phyloP scores from a whole-genome alignment of 2,329 filamentous ascomycete genomes.

The Aspergillus fumigatus region DNA sequence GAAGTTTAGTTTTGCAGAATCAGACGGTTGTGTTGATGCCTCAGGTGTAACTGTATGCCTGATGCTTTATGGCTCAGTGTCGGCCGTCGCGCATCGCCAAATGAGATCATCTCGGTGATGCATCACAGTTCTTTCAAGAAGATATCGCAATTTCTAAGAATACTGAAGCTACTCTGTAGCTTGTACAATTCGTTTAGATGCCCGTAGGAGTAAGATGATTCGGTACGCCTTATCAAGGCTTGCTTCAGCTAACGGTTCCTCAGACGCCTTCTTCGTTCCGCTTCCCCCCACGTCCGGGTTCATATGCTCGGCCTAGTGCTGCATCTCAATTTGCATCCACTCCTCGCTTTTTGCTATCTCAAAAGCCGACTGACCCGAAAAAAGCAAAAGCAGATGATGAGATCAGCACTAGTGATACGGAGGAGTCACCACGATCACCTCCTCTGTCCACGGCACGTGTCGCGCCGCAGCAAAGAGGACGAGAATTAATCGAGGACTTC shows the following conservation, averaged over 20 bases:
- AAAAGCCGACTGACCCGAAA: constrained; percentile 10
- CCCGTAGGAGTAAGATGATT: constrained; percentile 10
- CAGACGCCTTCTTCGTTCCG: constrained; percentile 24
- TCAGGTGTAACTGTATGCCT: neutral
- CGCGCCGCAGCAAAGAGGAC: constrained; percentile 6
- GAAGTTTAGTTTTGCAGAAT: neutral
- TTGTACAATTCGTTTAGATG: constrained; percentile 7
- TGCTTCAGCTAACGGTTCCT: neutral
- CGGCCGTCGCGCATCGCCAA: neutral
- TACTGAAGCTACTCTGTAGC: neutral
- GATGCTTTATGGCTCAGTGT: neutral
- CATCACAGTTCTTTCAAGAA: neutral
- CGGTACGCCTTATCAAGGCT: too few relatives aligned
- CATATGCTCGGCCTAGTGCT: constrained; percentile 20
- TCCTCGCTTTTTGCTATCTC: constrained; percentile 30
- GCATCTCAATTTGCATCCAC: constrained; percentile 31
- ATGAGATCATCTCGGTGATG: neutral
- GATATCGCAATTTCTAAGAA: neutral
- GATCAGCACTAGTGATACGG: constrained; percentile 19
- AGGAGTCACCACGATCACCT: constrained; percentile 13
- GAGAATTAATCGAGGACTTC: constrained; percentile 26
- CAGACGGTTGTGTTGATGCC: neutral
- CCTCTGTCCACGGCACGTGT: constrained; percentile 2
- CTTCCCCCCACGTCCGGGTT: constrained; percentile 10
- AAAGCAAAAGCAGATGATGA: constrained; percentile 3